Evolutionary conservation across 768 basidiomycete genomes (phyloP), one percentile per base, ranked within the genome.

Genomic region (Hemileccinum impolitum): DNA sequence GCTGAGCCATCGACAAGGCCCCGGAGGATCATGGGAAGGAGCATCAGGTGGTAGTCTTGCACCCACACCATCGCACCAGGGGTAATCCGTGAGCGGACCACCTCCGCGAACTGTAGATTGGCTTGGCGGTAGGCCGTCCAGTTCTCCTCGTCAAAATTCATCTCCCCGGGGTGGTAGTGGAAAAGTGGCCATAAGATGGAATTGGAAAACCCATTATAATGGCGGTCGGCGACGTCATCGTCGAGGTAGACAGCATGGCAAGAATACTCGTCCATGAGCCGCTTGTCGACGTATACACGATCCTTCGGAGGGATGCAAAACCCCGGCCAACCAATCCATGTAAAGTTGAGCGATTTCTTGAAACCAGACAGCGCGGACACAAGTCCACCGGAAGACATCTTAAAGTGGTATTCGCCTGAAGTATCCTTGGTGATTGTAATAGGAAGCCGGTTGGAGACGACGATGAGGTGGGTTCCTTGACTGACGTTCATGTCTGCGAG

Each of bases 101-200:
- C 90, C 67, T 97, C 88, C 1, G 96, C 95, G 62, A 99, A 99
- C 57, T 83, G 78, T 72, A 94, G 75, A 68, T 98, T 99, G 39
- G 95, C 95, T 68, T 96, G 93, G 32, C 96, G 85, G 70, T 98
- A 99, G 13, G 93, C 96, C 45, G 85, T 82, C 96, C 96, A 99
- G 67, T 98, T 91, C 65, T 90, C 90, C 73, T 96, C 93, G 69
- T 97, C 95, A 64, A 99, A 99, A 71, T 93, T 95, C 94, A 99
- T 98, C 73, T 98, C 96, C 55, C 95, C 95, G 8, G 96, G 96
- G 68, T 98, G 95, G 71, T 97, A 99, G 68, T 99, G 96, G 79
- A 99, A 97, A 40, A 99, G 76, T 3, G 96, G 96, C 96, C 96
- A 99, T 43, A 99, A 83, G 71, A 99, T 98, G 46, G 94, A 96